Evolutionary conservation across 1,139 yeast genomes (phyloP).

Genomic region (Hemisphaericaspora subhashii): DNA sequence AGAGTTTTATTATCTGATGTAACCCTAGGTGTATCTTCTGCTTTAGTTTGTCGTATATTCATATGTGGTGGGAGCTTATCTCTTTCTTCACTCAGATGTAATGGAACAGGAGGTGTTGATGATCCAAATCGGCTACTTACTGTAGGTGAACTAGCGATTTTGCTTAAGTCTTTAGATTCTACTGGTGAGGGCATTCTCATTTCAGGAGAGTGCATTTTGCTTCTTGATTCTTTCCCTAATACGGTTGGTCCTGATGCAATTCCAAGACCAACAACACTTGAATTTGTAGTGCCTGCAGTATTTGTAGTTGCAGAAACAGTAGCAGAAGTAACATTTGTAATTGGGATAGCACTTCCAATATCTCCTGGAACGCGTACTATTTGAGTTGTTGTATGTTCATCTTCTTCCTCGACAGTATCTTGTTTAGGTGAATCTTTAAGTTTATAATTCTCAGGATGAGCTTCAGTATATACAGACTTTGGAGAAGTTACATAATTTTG

Average conservation of each 20-base stretch:
- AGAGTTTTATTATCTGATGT: constrained; percentile 34
- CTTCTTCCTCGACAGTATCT: background rate
- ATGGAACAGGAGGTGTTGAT: constrained; percentile 5
- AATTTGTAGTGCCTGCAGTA: background rate
- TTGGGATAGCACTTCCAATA: too few relatives aligned
- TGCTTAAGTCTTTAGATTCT: background rate
- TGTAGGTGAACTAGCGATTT: background rate
- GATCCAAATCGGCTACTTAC: constrained; percentile 1
- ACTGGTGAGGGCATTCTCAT: background rate
- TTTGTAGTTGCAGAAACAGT: background rate
- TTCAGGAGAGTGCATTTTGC: background rate
- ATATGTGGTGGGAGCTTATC: background rate
- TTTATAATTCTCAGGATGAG: background rate
- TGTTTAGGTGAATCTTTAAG: background rate
- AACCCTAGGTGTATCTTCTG: constrained; percentile 23
- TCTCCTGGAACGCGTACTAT: too few relatives aligned
- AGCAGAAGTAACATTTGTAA: background rate
- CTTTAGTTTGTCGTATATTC: background rate
- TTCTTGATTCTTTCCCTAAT: background rate
- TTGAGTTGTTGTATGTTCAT: too few relatives aligned
- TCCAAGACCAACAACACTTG: background rate
- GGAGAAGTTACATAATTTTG: constrained; percentile 6
- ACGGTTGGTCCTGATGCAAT: background rate
- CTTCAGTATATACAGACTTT: constrained; percentile 1
- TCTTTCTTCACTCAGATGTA: constrained; percentile 5